Conservation (phyloP, 768 basidiomycete species). For the Leccinum olivaceopallidum region DNA sequence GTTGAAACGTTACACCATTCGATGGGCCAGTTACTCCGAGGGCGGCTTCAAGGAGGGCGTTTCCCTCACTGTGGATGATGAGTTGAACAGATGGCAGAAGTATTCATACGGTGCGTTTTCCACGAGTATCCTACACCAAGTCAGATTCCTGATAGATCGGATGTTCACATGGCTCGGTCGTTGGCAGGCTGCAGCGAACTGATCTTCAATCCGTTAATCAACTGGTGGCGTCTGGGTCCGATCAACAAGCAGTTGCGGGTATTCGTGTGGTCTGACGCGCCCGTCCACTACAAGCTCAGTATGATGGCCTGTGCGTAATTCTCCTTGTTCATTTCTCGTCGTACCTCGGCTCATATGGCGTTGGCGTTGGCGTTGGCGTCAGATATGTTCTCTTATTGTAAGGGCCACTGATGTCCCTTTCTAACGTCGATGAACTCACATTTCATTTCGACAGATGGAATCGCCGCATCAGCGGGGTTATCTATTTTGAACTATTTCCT, state of each 20-base stretch:
- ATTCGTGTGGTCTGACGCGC: constrained; percentile 78
- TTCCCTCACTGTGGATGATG: constrained; percentile 88
- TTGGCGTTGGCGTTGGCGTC: neutral
- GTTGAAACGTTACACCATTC: constrained; percentile 33
- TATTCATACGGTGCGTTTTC: constrained; percentile 61
- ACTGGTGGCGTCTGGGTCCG: constrained; percentile 79
- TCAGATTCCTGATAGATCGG: constrained; percentile 33
- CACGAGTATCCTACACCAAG: constrained; percentile 22
- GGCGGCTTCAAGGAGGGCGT: constrained; percentile 94
- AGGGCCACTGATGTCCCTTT: constrained; percentile 19
- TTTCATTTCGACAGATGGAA: constrained; percentile 39
- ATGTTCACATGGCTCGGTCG: constrained; percentile 28
- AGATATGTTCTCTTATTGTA: constrained; percentile 57
- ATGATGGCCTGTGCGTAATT: constrained; percentile 50
- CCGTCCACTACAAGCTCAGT: constrained; percentile 78
- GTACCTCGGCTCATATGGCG: constrained; percentile 8
- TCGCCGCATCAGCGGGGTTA: constrained; percentile 65
- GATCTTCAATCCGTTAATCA: constrained; percentile 79
- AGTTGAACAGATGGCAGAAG: constrained; percentile 94
- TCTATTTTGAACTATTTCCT: constrained; percentile 71
- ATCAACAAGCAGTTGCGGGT: constrained; percentile 78
- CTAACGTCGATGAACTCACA: neutral
- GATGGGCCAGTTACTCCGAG: constrained; percentile 82
- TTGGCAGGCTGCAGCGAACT: constrained; percentile 45
- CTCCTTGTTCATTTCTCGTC: neutral